Evolutionary conservation across 192 early-diverging fungal species (phyloP).

Genomic region (Linderina pennispora): DNA sequence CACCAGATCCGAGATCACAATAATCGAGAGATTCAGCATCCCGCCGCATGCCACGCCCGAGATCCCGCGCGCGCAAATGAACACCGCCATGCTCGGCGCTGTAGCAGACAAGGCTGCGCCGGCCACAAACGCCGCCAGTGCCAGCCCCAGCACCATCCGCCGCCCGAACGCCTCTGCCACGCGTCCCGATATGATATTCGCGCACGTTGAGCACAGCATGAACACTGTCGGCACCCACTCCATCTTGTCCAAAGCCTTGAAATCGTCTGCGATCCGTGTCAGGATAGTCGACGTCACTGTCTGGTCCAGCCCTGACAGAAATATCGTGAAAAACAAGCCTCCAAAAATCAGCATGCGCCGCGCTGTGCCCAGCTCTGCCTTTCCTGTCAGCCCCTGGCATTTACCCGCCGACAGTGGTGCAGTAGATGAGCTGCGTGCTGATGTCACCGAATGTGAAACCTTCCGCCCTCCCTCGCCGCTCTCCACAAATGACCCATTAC

Average conservation of each 20-base stretch:
- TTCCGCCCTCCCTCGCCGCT: no score
- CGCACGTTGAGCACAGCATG: constrained; percentile 61
- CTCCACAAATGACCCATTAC: no score
- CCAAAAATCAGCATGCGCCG: constrained; percentile 18
- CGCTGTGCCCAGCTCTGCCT: no score
- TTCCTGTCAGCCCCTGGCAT: no score
- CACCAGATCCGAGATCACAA: constrained; percentile 75
- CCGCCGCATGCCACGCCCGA: constrained; percentile 67
- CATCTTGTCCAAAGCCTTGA: constrained; percentile 60
- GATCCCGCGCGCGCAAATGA: constrained; percentile 66
- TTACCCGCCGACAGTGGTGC: no score
- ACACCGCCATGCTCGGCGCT: constrained; percentile 40
- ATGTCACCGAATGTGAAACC: no score
- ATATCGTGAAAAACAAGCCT: constrained; percentile 59
- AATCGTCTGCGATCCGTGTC: constrained; percentile 69
- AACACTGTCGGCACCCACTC: constrained; percentile 86
- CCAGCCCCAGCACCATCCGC: constrained; percentile 28
- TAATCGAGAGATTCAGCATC: constrained; percentile 58
- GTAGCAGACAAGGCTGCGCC: constrained; percentile 38
- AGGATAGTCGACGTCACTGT: constrained; percentile 84
- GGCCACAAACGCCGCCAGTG: constrained; percentile 35
- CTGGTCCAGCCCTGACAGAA: constrained; percentile 77
- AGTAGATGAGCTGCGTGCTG: no score
- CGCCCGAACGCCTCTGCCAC: constrained; percentile 75
- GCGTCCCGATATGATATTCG: constrained; percentile 77